These are phyloP conservation scores for Pueraria montana DNA, from an alignment of 306 rosid genomes.

Conservation along the genomic window DNA sequence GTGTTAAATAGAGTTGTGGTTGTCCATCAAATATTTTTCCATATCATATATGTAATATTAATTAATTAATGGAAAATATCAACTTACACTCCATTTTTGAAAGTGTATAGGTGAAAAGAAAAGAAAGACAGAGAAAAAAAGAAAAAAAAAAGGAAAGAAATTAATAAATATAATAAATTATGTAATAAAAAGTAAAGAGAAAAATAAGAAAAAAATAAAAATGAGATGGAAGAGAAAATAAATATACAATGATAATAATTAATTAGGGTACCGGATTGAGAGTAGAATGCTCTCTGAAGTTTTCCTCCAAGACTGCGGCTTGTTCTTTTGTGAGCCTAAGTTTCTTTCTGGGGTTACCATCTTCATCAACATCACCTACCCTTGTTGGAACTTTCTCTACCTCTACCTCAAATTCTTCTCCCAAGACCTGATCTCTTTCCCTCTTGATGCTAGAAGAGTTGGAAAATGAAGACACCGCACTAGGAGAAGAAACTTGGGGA, in stretches of 20 bases:
- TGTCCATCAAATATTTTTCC: too few species aligned
- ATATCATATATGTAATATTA: background rate
- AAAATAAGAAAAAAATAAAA: too few species aligned
- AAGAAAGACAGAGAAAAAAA: background rate
- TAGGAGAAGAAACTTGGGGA: constrained; percentile 53
- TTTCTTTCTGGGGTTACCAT: constrained; percentile 80
- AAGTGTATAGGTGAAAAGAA: background rate
- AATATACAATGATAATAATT: background rate
- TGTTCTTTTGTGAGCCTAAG: constrained; percentile 89
- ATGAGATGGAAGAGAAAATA: too few species aligned
- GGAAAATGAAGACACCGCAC: constrained; percentile 77
- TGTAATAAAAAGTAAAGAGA: background rate
- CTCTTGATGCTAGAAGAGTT: constrained; percentile 72
- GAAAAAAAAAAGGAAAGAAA: background rate
- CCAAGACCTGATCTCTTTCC: constrained; percentile 59
- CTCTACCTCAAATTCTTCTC: constrained; percentile 57
- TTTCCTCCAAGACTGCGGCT: constrained; percentile 77
- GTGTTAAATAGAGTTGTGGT: too few species aligned
- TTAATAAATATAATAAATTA: background rate
- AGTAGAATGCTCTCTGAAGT: constrained; percentile 60
- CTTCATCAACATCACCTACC: constrained; percentile 55
- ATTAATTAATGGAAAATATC: background rate
- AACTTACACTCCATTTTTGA: background rate
- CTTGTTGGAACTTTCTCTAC: constrained; percentile 51
- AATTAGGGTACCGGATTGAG: constrained; percentile 71